Conservation (phyloP, 495 filamentous ascomycete genomes). For the Parachaetomium inaequale region DNA sequence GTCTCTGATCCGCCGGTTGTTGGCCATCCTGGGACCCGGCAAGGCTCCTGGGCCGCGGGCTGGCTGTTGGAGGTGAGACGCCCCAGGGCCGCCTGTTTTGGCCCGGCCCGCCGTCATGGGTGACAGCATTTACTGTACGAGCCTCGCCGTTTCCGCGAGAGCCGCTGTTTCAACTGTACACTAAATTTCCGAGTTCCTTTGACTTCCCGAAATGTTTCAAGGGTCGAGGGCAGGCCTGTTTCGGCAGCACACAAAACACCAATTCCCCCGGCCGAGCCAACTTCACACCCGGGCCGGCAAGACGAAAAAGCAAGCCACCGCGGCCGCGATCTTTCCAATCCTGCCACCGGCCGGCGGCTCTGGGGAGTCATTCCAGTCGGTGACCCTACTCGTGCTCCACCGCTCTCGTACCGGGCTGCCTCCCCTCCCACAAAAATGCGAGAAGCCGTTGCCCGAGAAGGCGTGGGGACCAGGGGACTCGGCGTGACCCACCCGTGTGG, state of each 20-base stretch:
- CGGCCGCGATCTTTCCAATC: neutral
- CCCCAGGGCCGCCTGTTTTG: neutral
- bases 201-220: neutral
- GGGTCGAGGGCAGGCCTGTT: neutral
- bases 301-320: neutral
- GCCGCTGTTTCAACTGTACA: neutral
- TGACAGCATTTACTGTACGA: neutral
- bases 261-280: neutral
- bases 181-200: neutral
- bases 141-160: neutral
- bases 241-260: constrained; percentile 3
- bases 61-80: constrained; percentile 7
- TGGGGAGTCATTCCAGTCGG: no score
- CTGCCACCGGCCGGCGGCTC: neutral
- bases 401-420: neutral
- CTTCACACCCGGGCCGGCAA: neutral
- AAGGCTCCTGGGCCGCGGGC: neutral
- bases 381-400: neutral
- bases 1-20: neutral
- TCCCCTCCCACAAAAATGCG: neutral
- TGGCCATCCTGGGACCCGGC: neutral
- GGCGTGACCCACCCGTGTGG: neutral
- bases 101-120: neutral
- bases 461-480: neutral
- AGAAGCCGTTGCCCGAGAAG: neutral